Evolutionary conservation across 495 filamentous ascomycete genomes (phyloP), one percentile per base, ranked within the genome.

Genomic region (Podospora pseudocomata): DNA sequence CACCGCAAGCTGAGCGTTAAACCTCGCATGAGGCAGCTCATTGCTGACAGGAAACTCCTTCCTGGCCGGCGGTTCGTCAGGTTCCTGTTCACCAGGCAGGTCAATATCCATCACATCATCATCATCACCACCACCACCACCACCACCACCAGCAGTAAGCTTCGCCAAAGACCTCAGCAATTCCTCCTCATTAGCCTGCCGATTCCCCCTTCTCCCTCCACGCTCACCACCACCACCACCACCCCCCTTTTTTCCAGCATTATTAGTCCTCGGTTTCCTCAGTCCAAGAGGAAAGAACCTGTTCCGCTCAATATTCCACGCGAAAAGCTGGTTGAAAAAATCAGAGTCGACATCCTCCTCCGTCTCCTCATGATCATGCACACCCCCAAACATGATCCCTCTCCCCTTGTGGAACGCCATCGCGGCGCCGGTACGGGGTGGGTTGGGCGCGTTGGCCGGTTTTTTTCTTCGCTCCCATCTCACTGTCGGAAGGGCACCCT

Each of bases 321-420:
- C 91, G 73, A 88, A 94, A 20, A 97, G 76, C 39, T 85, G 83
- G 73, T 97, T 92, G 76, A 98, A 98, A 79, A 99, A 99, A 73
- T 97, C 92, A 73, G 91, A 95, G 19, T 98, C 93, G 54, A 99
- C 94, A 13, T 91, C 93, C 78, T 99, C 95, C 74, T 99, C 95
- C 69, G 85, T 96, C 74, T 96, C 86, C 74, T 97, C 93, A 1
- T 96, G 90, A 73, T 98, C 95, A 68, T 96, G 91, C 5, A 99
- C 95, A 65, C 95, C 95, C 54, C 95, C 95, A 73, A 99, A 99
- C 77, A 90, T 80, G 68, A 99, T 92, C 2, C 95, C 95, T 67
- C 95, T 87, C 1, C 95, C 94, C 77, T 93, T 94, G 76, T 98
- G 95, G 74, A 89, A 90, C 0, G 91, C 86, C 92, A 97, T 97